Base-by-base conservation (phyloP, 345 rosid species). In the Citrus australasica region DNA sequence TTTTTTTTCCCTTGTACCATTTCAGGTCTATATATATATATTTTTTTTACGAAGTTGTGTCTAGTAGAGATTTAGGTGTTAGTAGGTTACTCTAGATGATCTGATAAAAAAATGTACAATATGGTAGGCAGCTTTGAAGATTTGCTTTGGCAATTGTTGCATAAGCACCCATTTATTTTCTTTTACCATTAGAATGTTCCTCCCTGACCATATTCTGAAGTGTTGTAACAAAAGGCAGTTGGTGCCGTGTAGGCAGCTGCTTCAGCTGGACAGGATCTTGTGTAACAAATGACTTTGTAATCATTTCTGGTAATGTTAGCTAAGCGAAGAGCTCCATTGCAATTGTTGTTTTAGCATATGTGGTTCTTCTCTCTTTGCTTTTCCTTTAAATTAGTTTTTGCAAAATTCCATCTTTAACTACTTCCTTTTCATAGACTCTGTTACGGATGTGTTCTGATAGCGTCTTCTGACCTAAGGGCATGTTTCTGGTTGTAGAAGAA, bases 11-110 rank as follows among this genome's bases (percentile, higher is more conserved):
- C 35, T 2, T 58, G 32, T 58, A 63, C 22, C 69, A 30, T 28
- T 24, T 2, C 51, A 28, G 46, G 65, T 51, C 37, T 65, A n/a
- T 14, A 30, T 35, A 13, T 42, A 40, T 40, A 35, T 5, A 35
- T 35, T n/a, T 63, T 67, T 33, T 25, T 55, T 67, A 67, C 13
- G 1, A 67, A 35, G 64, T 32, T 30, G 21, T 72, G 28, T 56
- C 75, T 33, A 10, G 75, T 35, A 55, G 75, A 53, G 51, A 65
- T 51, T 33, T 76, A 51, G 79, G 51, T 13, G 25, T 32, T 76
- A 22, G 46, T 9, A n/a, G 9, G 71, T 65, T 67, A 51, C 46
- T 65, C 5, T 33, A 32, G 48, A 33, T 16, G 6, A n/a, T 65
- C 25, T 14, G 14, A 66, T 51, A n/a, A 42, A 46, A 46, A 8